Base-by-base conservation (phyloP, 306 rosid species). In the Cucumis hystrix region DNA sequence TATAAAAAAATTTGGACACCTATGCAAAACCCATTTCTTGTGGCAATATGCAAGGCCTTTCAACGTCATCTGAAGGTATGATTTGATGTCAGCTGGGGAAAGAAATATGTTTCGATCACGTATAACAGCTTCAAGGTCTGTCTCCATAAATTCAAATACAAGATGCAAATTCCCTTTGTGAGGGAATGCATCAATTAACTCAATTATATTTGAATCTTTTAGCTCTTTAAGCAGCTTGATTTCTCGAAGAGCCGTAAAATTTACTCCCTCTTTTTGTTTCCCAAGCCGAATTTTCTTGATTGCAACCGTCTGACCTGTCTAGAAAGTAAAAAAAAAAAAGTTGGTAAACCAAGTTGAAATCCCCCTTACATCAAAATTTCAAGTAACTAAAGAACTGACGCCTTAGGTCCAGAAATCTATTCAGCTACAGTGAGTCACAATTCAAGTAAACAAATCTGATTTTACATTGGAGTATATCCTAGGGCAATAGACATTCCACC, bases 71-170 rank as follows among this genome's bases (percentile, higher is more conserved):
- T 90, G 97, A 78, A 93, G 91, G 83, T 86, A 93, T 12, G 96
- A 88, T 82, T 93, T 93, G 76, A 87, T 87, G 83, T 93, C 98
- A 18, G 92, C 97, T 4, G 98, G 94, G 43, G 98, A 90, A 64
- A 93, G 96, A 75, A 93, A 87, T 82, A 93, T 93, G 82, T 91
- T 93, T 0, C 93, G 90, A 75, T 91, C 96, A 25, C 98, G 91
- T 85, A 91, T 93, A 56, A 93, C 96, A 83, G 98, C 97, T 87
- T 93, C 98, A 15, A 93, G 97, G 85, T 93, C 98, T 7, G 97
- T 93, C 87, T 93, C 98, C 98, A 93, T 93, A 87, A 93, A 93
- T 59, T 93, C 97, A 79, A 93, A 93, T 65, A 93, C 98, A 40
- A 93, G 97, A 82, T 93, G 98, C 94, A 93, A 85, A 84, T 93